These are phyloP conservation scores for Aspergillus intermedius DNA, from an alignment of 2,329 filamentous ascomycete species.

Conservation along the genomic window DNA sequence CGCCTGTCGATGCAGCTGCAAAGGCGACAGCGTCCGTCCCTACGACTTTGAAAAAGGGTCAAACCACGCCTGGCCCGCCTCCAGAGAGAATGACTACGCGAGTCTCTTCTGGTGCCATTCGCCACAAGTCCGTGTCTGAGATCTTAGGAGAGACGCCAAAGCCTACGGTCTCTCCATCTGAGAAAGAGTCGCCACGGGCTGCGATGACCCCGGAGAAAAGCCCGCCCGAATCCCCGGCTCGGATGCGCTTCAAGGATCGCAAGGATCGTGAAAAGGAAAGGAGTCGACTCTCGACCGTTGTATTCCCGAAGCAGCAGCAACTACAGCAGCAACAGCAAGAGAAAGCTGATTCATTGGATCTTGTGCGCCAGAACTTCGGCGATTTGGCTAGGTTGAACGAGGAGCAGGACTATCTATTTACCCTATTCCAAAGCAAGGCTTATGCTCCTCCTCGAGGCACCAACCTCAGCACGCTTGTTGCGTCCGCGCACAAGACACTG, in stretches of 20 bases:
- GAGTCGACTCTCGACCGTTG: conserved; percentile 64
- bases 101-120: conserved; percentile 63
- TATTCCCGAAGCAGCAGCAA: conserved; percentile 64
- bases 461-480: conserved; percentile 63
- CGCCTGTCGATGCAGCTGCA: conserved; percentile 7
- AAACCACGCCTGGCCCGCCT: conserved; percentile 22
- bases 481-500: conserved; percentile 80
- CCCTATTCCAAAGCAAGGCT: conserved; percentile 56
- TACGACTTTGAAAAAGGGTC: conserved; percentile 21
- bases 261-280: conserved; percentile 53
- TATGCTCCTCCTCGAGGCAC: conserved; percentile 49
- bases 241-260: conserved; percentile 41
- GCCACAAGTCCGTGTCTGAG: conserved; percentile 66
- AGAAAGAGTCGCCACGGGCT: conserved; percentile 21
- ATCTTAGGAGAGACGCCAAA: conserved; percentile 57
- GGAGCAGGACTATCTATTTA: conserved; percentile 56
- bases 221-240: conserved; percentile 28
- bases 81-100: conserved; percentile 59
- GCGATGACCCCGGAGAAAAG: conserved; percentile 14
- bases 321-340: conserved; percentile 46
- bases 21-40: conserved; percentile 10
- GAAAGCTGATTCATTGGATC: conserved; percentile 34
- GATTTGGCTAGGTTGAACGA: conserved; percentile 40
- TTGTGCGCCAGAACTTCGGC: conserved; percentile 40
- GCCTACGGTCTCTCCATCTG: conserved; percentile 26